These are phyloP conservation scores for Melocanna baccifera DNA, from an alignment of 176 grass and related monocot genomes.

Conservation along the genomic window DNA sequence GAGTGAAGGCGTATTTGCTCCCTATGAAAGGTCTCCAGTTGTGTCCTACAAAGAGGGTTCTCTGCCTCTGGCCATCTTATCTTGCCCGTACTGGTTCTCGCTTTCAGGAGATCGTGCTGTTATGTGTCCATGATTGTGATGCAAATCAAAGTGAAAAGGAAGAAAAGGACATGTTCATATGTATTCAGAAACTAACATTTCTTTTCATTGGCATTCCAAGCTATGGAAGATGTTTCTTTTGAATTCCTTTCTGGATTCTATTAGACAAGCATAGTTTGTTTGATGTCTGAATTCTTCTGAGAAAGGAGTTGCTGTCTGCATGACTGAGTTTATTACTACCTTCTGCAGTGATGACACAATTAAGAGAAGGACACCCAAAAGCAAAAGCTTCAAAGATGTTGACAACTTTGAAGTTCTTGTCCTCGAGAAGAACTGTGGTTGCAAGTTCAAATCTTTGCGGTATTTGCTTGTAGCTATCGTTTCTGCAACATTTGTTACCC, in stretches of 20 bases:
- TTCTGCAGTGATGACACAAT: conserved; percentile 59
- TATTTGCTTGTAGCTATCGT: conserved; percentile 66
- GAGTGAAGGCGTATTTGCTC: background rate
- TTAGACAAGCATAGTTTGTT: background rate
- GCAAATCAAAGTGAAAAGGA: conserved; percentile 34
- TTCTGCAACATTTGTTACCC: conserved; percentile 64
- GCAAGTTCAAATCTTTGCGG: conserved; percentile 75
- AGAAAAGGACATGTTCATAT: conserved; percentile 19
- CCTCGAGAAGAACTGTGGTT: conserved; percentile 56
- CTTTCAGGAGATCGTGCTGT: conserved; percentile 19
- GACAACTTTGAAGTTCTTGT: conserved; percentile 69
- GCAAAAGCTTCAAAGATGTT: conserved; percentile 62
- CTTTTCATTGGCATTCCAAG: conserved; percentile 6
- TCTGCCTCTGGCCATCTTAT: background rate
- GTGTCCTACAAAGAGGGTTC: background rate
- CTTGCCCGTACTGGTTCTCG: background rate
- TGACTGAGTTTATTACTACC: conserved; percentile 22
- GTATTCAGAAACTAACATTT: background rate
- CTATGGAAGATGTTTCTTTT: background rate
- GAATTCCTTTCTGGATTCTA: background rate
- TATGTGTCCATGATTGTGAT: conserved; percentile 15
- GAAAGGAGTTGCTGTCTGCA: background rate
- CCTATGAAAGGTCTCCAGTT: background rate
- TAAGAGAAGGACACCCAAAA: conserved; percentile 64
- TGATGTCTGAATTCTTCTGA: conserved; percentile 23